Evolutionary conservation across 495 filamentous ascomycete species (phyloP).

Genomic region (Lophiotrema nucula): DNA sequence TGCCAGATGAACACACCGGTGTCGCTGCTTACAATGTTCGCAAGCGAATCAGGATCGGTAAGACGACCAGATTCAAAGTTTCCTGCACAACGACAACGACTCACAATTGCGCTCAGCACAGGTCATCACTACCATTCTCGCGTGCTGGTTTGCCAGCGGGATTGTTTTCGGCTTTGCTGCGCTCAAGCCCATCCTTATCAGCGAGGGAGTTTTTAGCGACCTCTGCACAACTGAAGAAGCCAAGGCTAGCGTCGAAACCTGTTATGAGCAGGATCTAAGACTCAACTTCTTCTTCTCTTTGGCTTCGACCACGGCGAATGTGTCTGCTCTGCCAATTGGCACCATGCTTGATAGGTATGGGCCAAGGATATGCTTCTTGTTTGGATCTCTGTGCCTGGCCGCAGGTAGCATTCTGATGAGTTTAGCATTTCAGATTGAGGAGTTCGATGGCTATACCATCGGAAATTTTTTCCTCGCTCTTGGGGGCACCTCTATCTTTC

Average conservation of each 20-base stretch:
- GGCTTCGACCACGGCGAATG: constrained; percentile 49
- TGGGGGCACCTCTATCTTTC: constrained; percentile 85
- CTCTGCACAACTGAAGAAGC: constrained; percentile 24
- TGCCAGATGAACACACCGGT: constrained; percentile 25
- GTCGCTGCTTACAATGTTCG: constrained; percentile 34
- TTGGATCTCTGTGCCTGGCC: constrained; percentile 66
- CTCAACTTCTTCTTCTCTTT: constrained; percentile 41
- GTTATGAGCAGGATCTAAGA: constrained; percentile 32
- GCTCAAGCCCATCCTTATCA: constrained; percentile 34
- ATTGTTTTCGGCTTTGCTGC: constrained; percentile 35
- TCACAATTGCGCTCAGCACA: constrained; percentile 23
- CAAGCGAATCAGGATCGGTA: constrained; percentile 28
- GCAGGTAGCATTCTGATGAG: constrained; percentile 69
- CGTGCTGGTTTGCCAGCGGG: constrained; percentile 31
- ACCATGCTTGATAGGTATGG: constrained; percentile 81
- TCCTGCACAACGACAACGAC: too few relatives aligned
- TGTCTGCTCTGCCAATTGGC: constrained; percentile 76
- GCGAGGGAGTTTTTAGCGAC: constrained; percentile 30
- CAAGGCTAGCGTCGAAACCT: constrained; percentile 18
- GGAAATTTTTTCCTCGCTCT: constrained; percentile 82
- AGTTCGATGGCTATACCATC: constrained; percentile 68
- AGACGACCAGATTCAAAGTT: constrained; percentile 13
- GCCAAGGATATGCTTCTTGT: constrained; percentile 68
- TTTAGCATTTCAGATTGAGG: constrained; percentile 59
- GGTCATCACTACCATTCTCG: constrained; percentile 24